A percentile compares a stretch with the other conserved stretches of the same genome.
phyloP scores from a whole-genome alignment of 352 stramenopile genomes.

The Globisporangium takayamanum region DNA sequence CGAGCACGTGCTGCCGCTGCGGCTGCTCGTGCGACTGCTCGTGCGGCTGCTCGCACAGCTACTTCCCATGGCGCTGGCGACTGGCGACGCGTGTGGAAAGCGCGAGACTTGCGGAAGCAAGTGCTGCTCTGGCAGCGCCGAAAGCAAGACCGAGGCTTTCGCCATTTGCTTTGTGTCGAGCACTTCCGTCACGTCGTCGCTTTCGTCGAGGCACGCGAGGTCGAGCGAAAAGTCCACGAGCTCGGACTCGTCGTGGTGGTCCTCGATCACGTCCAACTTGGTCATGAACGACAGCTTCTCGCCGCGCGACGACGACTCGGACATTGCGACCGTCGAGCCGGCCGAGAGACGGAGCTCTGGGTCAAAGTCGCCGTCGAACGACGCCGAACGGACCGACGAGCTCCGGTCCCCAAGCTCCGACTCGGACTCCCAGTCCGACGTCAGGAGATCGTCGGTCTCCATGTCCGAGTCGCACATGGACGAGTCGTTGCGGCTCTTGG shows the following conservation, averaged over 20 bases:
- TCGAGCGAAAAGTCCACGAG: constrained; percentile 10
- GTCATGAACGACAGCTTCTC: constrained; percentile 35
- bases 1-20: not conserved
- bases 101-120: not conserved
- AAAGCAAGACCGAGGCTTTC: constrained; percentile 1
- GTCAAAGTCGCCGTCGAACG: constrained; percentile 3
- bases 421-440: constrained; percentile 12
- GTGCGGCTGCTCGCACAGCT: not conserved
- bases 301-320: constrained; percentile 11
- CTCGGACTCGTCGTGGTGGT: constrained; percentile 22
- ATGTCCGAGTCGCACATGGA: constrained; percentile 11
- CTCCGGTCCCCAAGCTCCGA: constrained; percentile 5
- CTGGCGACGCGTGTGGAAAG: not conserved
- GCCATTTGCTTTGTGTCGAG: constrained; percentile 51
- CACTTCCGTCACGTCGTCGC: constrained; percentile 29
- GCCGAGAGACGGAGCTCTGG: not conserved
- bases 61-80: not conserved
- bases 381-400: constrained; percentile 4
- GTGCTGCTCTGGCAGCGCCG: not conserved
- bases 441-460: not conserved
- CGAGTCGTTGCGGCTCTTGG: not conserved
- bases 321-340: constrained; percentile 7
- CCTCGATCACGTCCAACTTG: constrained; percentile 38
- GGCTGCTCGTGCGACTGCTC: not conserved
- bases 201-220: constrained; percentile 12